phyloP scores from a whole-genome alignment of 306 rosid genomes.

The Prunus dulcis region DNA sequence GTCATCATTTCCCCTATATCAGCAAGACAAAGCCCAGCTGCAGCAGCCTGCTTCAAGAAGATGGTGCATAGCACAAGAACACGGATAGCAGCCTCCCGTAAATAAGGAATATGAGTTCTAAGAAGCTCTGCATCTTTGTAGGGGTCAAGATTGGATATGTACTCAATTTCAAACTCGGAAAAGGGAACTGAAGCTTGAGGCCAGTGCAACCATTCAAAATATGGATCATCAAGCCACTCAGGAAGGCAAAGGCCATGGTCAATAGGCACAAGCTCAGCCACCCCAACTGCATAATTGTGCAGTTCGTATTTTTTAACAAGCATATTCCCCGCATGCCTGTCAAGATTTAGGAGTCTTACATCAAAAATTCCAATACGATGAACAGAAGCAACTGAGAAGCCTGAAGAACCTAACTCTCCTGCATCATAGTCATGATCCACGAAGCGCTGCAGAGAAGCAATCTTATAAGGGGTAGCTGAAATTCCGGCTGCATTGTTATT shows the following conservation, averaged over 20 bases:
- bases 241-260: constrained; percentile 96
- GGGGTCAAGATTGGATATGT: constrained; percentile 73
- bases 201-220: constrained; percentile 98
- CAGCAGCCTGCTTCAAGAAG: constrained; percentile 67
- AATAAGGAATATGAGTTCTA: constrained; percentile 50
- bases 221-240: constrained; percentile 93
- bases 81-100: constrained; percentile 70
- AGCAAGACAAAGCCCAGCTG: constrained; percentile 66
- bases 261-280: constrained; percentile 73
- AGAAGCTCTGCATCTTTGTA: constrained; percentile 69
- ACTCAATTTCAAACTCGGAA: constrained; percentile 65
- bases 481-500: constrained; percentile 19
- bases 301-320: constrained; percentile 58
- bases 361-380: constrained; percentile 78
- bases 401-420: constrained; percentile 81
- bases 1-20: constrained; percentile 86
- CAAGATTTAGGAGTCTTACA: constrained; percentile 74
- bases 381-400: constrained; percentile 69
- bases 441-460: constrained; percentile 84
- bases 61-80: constrained; percentile 78
- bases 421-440: constrained; percentile 82
- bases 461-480: constrained; percentile 41
- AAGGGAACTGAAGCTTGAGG: constrained; percentile 85
- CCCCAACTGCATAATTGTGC: constrained; percentile 23
- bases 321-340: constrained; percentile 89